These are phyloP conservation scores for Lachnellula occidentalis DNA, from an alignment of 2,329 filamentous ascomycete genomes.

Conservation along the genomic window DNA sequence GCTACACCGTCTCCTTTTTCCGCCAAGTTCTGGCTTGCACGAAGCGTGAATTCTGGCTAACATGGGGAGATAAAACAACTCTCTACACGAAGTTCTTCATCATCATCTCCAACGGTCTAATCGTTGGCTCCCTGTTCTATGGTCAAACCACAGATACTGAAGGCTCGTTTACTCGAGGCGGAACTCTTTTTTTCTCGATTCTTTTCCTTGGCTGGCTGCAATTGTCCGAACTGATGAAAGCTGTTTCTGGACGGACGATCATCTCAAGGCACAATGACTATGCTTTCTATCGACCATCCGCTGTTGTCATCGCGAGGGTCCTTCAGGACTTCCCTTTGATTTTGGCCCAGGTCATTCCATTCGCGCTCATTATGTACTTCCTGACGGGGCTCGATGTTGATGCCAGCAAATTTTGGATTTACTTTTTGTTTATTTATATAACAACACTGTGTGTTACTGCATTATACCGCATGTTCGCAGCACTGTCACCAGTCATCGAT, in stretches of 20 bases:
- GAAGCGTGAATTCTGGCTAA: slow-evolving; percentile 71
- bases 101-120: slow-evolving; percentile 66
- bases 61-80: slow-evolving; percentile 68
- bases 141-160: slow-evolving; percentile 53
- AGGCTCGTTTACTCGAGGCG: slow-evolving; percentile 58
- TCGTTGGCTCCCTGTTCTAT: slow-evolving; percentile 76
- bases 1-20: slow-evolving; percentile 70
- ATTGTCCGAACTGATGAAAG: slow-evolving; percentile 71
- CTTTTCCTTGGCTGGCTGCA: slow-evolving; percentile 67
- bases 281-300: slow-evolving; percentile 64
- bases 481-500: slow-evolving; percentile 58
- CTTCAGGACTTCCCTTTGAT: slow-evolving; percentile 59
- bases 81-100: slow-evolving; percentile 77
- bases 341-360: slow-evolving; percentile 52
- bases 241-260: slow-evolving; percentile 64
- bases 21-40: slow-evolving; percentile 66
- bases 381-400: slow-evolving; percentile 53
- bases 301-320: slow-evolving; percentile 58
- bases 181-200: slow-evolving; percentile 61
- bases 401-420: slow-evolving; percentile 61
- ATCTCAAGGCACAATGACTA: slow-evolving; percentile 64
- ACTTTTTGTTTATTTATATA: slow-evolving; percentile 58
- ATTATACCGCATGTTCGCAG: slow-evolving; percentile 63
- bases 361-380: slow-evolving; percentile 61
- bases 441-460: slow-evolving; percentile 58